Evolutionary conservation across 176 grass and related monocot genomes (phyloP).

Genomic region (Musa schizocarpa): DNA sequence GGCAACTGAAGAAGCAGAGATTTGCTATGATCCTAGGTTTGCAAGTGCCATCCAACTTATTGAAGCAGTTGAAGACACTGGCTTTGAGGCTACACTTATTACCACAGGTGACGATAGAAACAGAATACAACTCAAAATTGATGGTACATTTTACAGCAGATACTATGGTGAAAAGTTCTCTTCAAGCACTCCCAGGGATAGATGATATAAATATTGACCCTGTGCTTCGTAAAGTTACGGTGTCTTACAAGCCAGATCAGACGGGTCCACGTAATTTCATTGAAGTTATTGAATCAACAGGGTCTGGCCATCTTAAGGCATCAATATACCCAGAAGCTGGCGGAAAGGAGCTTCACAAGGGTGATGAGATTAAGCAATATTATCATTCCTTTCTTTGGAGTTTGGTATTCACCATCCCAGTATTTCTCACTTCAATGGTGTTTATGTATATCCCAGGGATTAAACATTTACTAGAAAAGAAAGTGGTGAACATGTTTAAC

Average conservation of each 20-base stretch:
- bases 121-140: conserved; percentile 70
- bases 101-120: conserved; percentile 73
- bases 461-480: conserved; percentile 52
- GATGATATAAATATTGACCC: conserved; percentile 45
- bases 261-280: conserved; percentile 82
- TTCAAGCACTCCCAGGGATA: conserved; percentile 74
- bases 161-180: conserved; percentile 51
- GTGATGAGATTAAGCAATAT: conserved; percentile 73
- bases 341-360: conserved; percentile 54
- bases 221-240: conserved; percentile 56
- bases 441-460: conserved; percentile 86
- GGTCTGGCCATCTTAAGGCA: conserved; percentile 38
- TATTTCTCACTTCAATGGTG: conserved; percentile 93
- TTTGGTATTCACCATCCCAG: conserved; percentile 74
- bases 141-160: conserved; percentile 40
- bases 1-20: conserved; percentile 89
- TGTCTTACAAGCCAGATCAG: conserved; percentile 78
- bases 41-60: conserved; percentile 39
- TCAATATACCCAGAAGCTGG: conserved; percentile 73
- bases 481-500: conserved; percentile 74
- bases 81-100: conserved; percentile 65
- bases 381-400: conserved; percentile 71
- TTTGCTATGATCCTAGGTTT: conserved; percentile 52
- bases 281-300: conserved; percentile 63
- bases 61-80: conserved; percentile 52